Base-by-base conservation (phyloP, 2,329 filamentous ascomycete genomes). In the Pyrenophora graminea region DNA sequence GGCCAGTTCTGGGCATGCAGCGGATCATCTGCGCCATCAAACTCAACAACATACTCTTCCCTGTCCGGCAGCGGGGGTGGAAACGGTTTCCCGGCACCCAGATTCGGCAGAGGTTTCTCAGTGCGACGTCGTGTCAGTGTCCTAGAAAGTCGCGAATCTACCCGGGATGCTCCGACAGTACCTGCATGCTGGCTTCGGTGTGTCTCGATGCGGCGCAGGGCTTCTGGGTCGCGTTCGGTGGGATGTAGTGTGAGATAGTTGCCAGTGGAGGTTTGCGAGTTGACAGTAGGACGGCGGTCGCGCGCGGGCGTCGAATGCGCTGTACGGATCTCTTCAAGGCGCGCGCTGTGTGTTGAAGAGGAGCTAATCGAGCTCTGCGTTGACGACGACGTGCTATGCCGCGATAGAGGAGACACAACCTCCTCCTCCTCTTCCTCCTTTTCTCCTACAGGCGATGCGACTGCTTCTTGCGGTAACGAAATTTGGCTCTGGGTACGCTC, bases 1-100 rank as follows among this genome's bases (percentile, higher is more conserved):
- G 89, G 81, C 91, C 91, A 97, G 71, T 96, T 97, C 75, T 94
- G 89, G 0, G 91, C 87, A 72, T 96, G 91, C 56, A 92, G 68
- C 2, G 91, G 91, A 66, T 96, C 91, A 57, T 91, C 82, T 1
- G 85, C 87, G 0, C 91, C 91, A 61, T 92, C 87, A 65, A 95
- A 97, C 45, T 83, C 89, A 39, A 93, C 89, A 0, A 91, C 88
- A 66, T 92, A 93, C 58, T 89, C 85, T 63, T 93, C 89, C 60
- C 82, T 80, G 3, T 86, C 84, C 2, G 88, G 88, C 39, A 92
- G 70, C 0, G 75, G 78, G 2, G 88, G 88, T 2, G 89, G 89
- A 63, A 85, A 90, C 1, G 86, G 81, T 75, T 91, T 92, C 13
- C 85, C 87, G 42, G 80, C 84, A 27, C 89, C 89, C 68, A 91